phyloP scores from a whole-genome alignment of 192 early-diverging fungal species.

The Geosiphon pyriformis region DNA sequence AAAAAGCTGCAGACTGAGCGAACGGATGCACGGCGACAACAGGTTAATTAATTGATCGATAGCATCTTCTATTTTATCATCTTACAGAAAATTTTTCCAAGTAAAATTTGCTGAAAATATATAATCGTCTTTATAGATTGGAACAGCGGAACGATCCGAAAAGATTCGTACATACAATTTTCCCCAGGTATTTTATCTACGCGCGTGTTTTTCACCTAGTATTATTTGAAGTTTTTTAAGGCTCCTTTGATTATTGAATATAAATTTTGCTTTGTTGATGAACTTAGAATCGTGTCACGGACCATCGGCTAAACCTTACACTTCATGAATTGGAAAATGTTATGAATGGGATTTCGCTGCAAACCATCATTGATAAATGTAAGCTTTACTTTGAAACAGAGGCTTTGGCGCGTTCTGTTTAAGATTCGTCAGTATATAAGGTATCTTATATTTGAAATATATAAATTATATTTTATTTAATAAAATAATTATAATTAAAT shows the following conservation, averaged over 20 bases:
- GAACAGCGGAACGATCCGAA: conserved; percentile 69
- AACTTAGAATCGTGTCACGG: conserved; percentile 63
- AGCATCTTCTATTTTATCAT: background rate
- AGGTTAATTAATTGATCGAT: conserved; percentile 32
- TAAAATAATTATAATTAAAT: no score
- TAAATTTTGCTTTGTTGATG: background rate
- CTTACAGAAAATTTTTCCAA: background rate
- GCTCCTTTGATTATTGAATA: background rate
- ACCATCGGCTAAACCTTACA: conserved; percentile 74
- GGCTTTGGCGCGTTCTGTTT: conserved; percentile 12
- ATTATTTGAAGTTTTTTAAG: no score
- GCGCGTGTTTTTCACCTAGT: no score
- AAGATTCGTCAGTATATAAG: no score
- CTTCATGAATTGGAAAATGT: conserved; percentile 63
- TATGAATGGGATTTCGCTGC: conserved; percentile 50
- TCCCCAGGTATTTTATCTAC: conserved; percentile 53
- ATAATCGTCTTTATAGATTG: conserved; percentile 31
- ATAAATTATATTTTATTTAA: no score
- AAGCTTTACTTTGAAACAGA: conserved; percentile 36
- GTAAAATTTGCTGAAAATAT: background rate
- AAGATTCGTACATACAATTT: conserved; percentile 83
- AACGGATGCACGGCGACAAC: conserved; percentile 53
- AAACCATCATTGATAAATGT: conserved; percentile 32
- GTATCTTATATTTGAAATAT: no score
- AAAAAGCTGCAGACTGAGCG: conserved; percentile 51